phyloP scores from a whole-genome alignment of 805 yeast species.

The Metschnikowia vanudenii region DNA sequence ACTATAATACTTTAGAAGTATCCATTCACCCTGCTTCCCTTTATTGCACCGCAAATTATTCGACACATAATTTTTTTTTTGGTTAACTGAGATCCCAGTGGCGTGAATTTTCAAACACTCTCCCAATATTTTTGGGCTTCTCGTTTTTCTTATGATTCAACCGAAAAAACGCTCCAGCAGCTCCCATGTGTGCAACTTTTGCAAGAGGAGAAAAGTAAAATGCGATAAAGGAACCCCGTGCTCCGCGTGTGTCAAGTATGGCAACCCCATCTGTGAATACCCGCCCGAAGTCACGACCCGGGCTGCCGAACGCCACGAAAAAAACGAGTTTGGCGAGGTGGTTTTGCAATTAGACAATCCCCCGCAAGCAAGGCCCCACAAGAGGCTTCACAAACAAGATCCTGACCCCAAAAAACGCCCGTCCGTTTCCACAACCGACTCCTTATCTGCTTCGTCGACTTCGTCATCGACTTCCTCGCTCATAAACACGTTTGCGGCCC shows the following conservation, averaged over 20 bases:
- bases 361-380: not conserved
- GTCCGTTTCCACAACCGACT: not conserved
- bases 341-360: conserved; percentile 5
- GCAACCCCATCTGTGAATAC: conserved; percentile 31
- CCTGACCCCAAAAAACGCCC: not conserved
- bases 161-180: conserved; percentile 10
- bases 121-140: no score
- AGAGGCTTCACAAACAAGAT: not conserved
- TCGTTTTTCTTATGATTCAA: conserved; percentile 2
- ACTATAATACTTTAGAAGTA: no score
- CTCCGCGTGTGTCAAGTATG: conserved; percentile 32
- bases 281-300: conserved; percentile 7
- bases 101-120: no score
- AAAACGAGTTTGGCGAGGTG: conserved; percentile 10
- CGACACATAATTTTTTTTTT: no score
- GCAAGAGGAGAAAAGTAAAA: conserved; percentile 24
- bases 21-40: no score
- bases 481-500: not conserved
- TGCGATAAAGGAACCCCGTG: conserved; percentile 27
- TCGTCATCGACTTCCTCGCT: conserved; percentile 1
- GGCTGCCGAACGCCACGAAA: conserved; percentile 3
- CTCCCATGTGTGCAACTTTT: conserved; percentile 23
- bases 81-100: no score
- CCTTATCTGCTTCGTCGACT: not conserved
- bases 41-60: no score